Evolutionary conservation across 495 filamentous ascomycete genomes (phyloP).

Genomic region (Articulospora tetracladia): DNA sequence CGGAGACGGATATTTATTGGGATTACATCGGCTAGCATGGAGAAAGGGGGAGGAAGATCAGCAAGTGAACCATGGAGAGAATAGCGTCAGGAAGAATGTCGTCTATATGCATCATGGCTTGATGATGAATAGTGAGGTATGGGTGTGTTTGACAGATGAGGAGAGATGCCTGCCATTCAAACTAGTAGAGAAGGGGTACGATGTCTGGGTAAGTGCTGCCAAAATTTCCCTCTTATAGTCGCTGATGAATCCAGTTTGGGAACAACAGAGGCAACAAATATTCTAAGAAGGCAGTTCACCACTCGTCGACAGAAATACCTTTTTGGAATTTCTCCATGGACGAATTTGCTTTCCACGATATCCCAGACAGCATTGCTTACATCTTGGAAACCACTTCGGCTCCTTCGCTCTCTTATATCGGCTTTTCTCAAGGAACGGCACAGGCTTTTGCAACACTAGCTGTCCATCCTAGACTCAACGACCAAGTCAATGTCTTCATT

Average conservation of each 20-base stretch:
- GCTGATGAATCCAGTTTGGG: constrained; percentile 55
- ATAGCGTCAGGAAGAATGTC: constrained; percentile 71
- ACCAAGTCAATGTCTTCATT: constrained; percentile 93
- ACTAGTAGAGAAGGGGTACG: constrained; percentile 87
- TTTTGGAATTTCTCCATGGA: constrained; percentile 99
- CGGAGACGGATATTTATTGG: constrained; percentile 87
- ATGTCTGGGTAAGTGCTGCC: constrained; percentile 75
- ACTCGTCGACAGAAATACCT: constrained; percentile 64
- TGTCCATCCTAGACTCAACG: constrained; percentile 87
- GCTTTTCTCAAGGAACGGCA: constrained; percentile 94
- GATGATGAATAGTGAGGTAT: constrained; percentile 98
- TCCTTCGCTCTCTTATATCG: constrained; percentile 88
- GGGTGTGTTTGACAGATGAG: constrained; percentile 88
- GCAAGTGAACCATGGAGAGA: constrained; percentile 66
- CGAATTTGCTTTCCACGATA: constrained; percentile 96
- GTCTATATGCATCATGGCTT: constrained; percentile 95
- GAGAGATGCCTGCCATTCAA: constrained; percentile 83
- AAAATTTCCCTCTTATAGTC: background rate
- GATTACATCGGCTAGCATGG: constrained; percentile 83
- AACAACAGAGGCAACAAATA: constrained; percentile 99
- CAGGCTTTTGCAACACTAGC: constrained; percentile 96
- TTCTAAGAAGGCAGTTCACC: constrained; percentile 82
- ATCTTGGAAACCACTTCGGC: constrained; percentile 81
- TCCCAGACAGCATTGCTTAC: constrained; percentile 90
- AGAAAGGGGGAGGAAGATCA: constrained; percentile 72